These are phyloP conservation scores for Eutreptiella sp. DNA, from an alignment of 208 protist species.

Conservation along the genomic window DNA sequence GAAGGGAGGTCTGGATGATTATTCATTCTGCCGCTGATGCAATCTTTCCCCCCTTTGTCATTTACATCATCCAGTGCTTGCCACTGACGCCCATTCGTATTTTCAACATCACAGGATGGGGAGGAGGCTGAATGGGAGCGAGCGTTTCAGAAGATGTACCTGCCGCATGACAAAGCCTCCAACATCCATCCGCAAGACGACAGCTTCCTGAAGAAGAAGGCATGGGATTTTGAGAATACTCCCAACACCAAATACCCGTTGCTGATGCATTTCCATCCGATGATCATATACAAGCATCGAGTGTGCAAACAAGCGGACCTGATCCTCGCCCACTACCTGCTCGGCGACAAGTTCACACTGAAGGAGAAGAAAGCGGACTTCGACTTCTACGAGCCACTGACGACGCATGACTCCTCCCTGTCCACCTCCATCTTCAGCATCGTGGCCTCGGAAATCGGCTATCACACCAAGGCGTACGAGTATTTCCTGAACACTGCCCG, in stretches of 20 bases:
- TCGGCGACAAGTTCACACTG: constrained; percentile 57
- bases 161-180: constrained; percentile 63
- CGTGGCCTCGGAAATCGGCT: constrained; percentile 51
- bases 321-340: constrained; percentile 63
- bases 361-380: constrained; percentile 71
- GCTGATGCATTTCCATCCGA: constrained; percentile 59
- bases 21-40: no score
- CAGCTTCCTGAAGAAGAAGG: constrained; percentile 71
- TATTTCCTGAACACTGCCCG: constrained; percentile 50
- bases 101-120: no score
- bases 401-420: constrained; percentile 63
- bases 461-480: constrained; percentile 54
- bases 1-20: no score
- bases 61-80: no score
- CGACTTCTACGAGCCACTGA: constrained; percentile 73
- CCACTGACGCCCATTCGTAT: no score
- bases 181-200: constrained; percentile 72
- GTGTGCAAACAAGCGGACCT: constrained; percentile 72
- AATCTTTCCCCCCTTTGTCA: no score
- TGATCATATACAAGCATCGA: constrained; percentile 69
- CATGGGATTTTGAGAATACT: constrained; percentile 63
- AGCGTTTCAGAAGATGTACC: constrained; percentile 56
- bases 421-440: constrained; percentile 60
- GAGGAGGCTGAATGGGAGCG: constrained; percentile 64
- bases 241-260: constrained; percentile 44